Evolutionary conservation across 2,329 filamentous ascomycete genomes (phyloP), one percentile per base, ranked within the genome.

Genomic region (Fusarium sp.): DNA sequence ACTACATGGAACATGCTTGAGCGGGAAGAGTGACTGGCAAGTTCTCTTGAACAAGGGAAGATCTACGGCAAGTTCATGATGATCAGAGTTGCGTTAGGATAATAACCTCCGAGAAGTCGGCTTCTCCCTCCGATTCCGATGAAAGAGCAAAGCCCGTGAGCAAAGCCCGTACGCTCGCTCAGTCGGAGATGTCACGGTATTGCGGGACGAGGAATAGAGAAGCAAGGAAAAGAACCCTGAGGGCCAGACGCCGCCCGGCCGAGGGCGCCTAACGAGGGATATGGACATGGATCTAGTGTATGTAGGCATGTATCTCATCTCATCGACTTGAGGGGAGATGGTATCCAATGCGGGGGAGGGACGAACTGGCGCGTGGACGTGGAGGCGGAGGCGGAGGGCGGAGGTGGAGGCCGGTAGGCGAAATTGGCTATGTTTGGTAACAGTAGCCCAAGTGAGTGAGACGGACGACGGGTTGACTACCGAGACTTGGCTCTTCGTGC

Each of bases 151-250:
- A 67, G 55, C 42, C 31, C 31, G 31, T 14, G 31, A 33, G 31
- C 31, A 33, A 33, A 33, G 31, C 31, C 31, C 31, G 31, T 33
- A 33, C 31, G 31, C 4, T 33, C 40, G 12, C 40, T 44, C 40
- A 44, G 40, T 44, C 40, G 40, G 40, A 65, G 72, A 73, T 73
- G 60, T 62, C 36, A 56, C 72, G 72, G 72, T 55, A 20, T 75
- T 74, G 63, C 24, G 66, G 69, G 62, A 60, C 49, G 14, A 27
- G 57, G 61, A 44, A 42, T 38, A 16, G n/a, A 51, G 20, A 24
- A 62, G 60, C 17, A 44, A 31, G 36, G 24, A 24, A 31, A 67
- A 62, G 71, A 72, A 74, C 71, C 71, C 58, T 74, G 71, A 74
- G 46, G 65, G 65, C 16, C 24, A 73, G 36, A 29, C 31, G 56